These are phyloP conservation scores for Russula ochroleuca DNA, from an alignment of 768 basidiomycete genomes.

Conservation along the genomic window DNA sequence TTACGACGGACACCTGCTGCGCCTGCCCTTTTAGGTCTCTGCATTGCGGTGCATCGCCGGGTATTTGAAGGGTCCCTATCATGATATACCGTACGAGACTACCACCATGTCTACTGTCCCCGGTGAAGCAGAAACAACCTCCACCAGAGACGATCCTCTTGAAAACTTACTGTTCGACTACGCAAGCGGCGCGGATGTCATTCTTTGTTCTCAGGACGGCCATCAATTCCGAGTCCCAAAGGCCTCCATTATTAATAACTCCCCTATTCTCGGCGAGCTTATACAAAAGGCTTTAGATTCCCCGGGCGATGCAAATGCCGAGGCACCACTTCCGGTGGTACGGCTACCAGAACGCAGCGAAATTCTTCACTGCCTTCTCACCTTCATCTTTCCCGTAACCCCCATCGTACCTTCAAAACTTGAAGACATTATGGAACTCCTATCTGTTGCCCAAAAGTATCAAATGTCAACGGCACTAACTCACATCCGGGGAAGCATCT, in stretches of 20 bases:
- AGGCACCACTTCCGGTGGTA: neutral
- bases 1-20: too few relatives aligned
- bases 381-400: conserved; percentile 13
- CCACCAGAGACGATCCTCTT: too few relatives aligned
- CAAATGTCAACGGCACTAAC: neutral
- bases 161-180: too few relatives aligned
- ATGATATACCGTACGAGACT: too few relatives aligned
- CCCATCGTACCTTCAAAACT: neutral
- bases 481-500: neutral
- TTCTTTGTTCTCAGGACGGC: conserved; percentile 36
- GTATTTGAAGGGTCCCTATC: too few relatives aligned
- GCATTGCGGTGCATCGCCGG: too few relatives aligned
- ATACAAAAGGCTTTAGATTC: neutral
- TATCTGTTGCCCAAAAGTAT: conserved; percentile 9
- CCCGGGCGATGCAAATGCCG: neutral
- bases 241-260: conserved; percentile 36
- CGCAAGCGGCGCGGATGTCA: too few relatives aligned
- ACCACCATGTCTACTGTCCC: too few relatives aligned
- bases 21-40: too few relatives aligned
- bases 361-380: conserved; percentile 7
- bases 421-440: conserved; percentile 1
- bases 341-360: neutral
- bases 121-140: too few relatives aligned
- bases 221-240: conserved; percentile 44
- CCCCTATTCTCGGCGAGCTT: conserved; percentile 31